A percentile compares a stretch with the other conserved stretches of the same genome.
Evolutionary conservation across 345 rosid species (phyloP).

Genomic region (Salix viminalis): DNA sequence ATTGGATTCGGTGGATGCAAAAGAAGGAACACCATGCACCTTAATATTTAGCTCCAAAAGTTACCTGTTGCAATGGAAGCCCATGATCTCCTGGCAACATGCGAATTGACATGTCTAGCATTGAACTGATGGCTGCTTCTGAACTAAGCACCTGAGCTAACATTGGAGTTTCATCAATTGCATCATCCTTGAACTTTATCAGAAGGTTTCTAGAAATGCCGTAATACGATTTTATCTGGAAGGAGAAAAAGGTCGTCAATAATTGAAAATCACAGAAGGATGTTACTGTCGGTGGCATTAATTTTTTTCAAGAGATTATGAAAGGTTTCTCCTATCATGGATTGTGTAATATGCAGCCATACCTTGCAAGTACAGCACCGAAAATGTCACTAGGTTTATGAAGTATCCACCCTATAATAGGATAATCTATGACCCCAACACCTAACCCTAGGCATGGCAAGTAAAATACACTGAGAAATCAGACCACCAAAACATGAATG

Average conservation of each 20-base stretch:
- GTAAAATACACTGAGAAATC: background rate
- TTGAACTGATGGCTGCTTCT: slow-evolving; percentile 83
- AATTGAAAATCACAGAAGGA: background rate
- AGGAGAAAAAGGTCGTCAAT: slow-evolving; percentile 8
- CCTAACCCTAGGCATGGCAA: background rate
- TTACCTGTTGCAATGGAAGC: slow-evolving; percentile 94
- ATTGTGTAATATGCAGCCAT: background rate
- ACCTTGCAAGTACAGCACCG: background rate
- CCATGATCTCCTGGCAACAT: slow-evolving; percentile 87
- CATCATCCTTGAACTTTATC: slow-evolving; percentile 79
- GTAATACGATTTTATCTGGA: slow-evolving; percentile 86
- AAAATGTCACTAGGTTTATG: background rate
- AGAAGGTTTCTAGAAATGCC: slow-evolving; percentile 92
- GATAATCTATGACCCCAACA: background rate
- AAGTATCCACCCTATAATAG: background rate
- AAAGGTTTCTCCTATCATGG: background rate
- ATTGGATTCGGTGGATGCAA: background rate
- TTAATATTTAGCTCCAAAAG: background rate
- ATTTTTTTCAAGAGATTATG: background rate
- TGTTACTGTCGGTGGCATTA: background rate
- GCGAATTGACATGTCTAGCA: slow-evolving; percentile 95
- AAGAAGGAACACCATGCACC: background rate
- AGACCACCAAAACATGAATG: background rate
- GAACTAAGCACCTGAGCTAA: slow-evolving; percentile 88
- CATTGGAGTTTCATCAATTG: slow-evolving; percentile 78